These are phyloP conservation scores for Pyrus communis DNA, from an alignment of 306 rosid species.

Conservation along the genomic window DNA sequence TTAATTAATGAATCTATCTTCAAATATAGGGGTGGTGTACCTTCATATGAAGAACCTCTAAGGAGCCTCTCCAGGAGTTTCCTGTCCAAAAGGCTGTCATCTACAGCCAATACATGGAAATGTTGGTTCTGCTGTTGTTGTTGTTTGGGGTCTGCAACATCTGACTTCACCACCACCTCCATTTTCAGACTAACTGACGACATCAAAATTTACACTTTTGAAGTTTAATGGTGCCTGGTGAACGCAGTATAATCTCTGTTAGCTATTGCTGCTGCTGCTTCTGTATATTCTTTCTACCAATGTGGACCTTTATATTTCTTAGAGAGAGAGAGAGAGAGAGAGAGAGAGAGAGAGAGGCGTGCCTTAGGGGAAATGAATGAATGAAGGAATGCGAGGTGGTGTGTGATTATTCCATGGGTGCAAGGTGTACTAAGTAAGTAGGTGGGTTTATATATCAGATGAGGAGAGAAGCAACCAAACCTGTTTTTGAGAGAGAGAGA, in stretches of 20 bases:
- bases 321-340: slow-evolving; percentile 10
- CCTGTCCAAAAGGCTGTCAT: slow-evolving; percentile 70
- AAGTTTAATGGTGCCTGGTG: neutral
- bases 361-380: slow-evolving; percentile 24
- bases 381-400: slow-evolving; percentile 15
- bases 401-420: slow-evolving; percentile 26
- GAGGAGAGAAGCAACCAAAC: neutral
- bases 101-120: slow-evolving; percentile 96
- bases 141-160: slow-evolving; percentile 17
- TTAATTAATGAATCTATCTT: too few species aligned
- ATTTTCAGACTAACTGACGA: neutral
- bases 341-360: slow-evolving; percentile 16
- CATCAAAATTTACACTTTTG: neutral
- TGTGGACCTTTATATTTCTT: neutral
- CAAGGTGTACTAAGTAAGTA: slow-evolving; percentile 19
- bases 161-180: slow-evolving; percentile 44
- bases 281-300: neutral
- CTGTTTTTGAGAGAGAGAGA: neutral
- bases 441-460: slow-evolving; percentile 1
- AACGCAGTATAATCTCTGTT: neutral
- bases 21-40: slow-evolving; percentile 15
- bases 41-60: slow-evolving; percentile 67
- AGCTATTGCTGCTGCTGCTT: neutral
- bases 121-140: slow-evolving; percentile 30
- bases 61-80: slow-evolving; percentile 85